Percentiles rank a stretch among this genome's conserved stretches.
Conservation (phyloP, 2,329 filamentous ascomycete genomes). For the Arthrobotrys entomopaga region DNA sequence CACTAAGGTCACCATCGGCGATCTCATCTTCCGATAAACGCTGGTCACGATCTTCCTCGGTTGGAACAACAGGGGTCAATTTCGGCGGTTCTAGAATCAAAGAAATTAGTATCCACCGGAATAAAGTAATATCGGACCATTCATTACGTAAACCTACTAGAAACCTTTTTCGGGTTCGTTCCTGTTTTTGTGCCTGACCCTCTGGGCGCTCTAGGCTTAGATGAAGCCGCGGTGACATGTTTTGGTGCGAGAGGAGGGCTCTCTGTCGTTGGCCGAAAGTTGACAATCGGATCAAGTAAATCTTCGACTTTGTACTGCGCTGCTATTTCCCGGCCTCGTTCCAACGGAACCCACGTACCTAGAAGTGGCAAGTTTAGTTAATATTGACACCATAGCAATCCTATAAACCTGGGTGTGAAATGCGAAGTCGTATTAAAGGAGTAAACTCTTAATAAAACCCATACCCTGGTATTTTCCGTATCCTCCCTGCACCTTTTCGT, state of each 20-base stretch:
- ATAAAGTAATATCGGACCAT: no score
- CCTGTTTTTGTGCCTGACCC: constrained; percentile 41
- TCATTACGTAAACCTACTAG: constrained; percentile 15
- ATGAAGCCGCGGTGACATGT: constrained; percentile 75
- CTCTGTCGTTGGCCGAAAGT: constrained; percentile 82
- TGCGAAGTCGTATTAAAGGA: neutral
- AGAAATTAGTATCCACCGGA: neutral
- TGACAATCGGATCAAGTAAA: constrained; percentile 85
- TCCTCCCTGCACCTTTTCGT: constrained; percentile 97
- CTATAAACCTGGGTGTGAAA: neutral
- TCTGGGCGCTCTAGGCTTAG: constrained; percentile 66
- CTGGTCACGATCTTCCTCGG: constrained; percentile 21
- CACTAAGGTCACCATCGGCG: constrained; percentile 42
- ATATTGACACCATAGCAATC: no score
- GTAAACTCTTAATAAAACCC: no score
- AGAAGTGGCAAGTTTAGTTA: neutral
- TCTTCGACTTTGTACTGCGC: constrained; percentile 87
- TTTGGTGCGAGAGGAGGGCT: constrained; percentile 94
- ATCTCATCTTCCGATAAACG: constrained; percentile 32
- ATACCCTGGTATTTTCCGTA: constrained; percentile 98
- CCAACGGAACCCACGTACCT: constrained; percentile 96
- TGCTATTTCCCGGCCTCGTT: constrained; percentile 81
- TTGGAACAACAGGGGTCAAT: constrained; percentile 19
- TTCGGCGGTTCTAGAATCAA: constrained; percentile 31
- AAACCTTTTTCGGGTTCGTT: constrained; percentile 38